Evolutionary conservation across 1,284 basidiomycete genomes (phyloP).

Genomic region (Vanrija sp.): DNA sequence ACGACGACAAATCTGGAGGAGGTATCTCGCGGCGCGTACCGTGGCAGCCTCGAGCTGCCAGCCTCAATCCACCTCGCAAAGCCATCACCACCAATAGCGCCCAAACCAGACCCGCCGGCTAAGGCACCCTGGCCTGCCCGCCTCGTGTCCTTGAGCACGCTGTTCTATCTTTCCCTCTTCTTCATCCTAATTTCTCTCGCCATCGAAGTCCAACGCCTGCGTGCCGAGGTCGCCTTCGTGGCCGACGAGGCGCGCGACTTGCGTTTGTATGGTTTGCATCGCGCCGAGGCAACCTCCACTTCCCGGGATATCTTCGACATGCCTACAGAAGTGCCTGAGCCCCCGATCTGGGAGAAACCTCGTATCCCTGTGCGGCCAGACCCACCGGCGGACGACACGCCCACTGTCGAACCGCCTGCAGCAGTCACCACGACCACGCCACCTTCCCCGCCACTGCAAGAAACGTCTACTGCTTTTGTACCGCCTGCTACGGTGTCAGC

Average conservation of each 20-base stretch:
- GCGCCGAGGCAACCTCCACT: too few relatives aligned
- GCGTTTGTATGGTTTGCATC: conserved; percentile 23
- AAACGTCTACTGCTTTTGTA: neutral
- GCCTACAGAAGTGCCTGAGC: too few relatives aligned
- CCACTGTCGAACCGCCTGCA: too few relatives aligned
- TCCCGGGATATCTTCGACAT: too few relatives aligned
- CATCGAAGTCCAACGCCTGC: conserved; percentile 32
- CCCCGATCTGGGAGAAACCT: too few relatives aligned
- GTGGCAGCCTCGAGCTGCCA: too few relatives aligned
- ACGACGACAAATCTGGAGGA: conserved; percentile 9
- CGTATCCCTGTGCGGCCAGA: too few relatives aligned
- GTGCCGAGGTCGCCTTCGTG: conserved; percentile 36
- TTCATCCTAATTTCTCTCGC: conserved; percentile 34
- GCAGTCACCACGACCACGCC: too few relatives aligned
- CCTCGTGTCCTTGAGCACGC: conserved; percentile 25
- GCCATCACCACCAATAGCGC: neutral
- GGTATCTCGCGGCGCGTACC: too few relatives aligned
- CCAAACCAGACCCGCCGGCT: neutral
- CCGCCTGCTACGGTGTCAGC: neutral
- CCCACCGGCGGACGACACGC: too few relatives aligned
- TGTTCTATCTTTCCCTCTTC: conserved; percentile 34
- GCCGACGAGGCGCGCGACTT: conserved; percentile 39
- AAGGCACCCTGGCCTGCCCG: neutral
- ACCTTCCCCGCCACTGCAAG: too few relatives aligned
- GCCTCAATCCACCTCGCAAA: too few relatives aligned